Conservation (phyloP, 2,329 filamentous ascomycete genomes). For the Emmonsiellopsis sp. region DNA sequence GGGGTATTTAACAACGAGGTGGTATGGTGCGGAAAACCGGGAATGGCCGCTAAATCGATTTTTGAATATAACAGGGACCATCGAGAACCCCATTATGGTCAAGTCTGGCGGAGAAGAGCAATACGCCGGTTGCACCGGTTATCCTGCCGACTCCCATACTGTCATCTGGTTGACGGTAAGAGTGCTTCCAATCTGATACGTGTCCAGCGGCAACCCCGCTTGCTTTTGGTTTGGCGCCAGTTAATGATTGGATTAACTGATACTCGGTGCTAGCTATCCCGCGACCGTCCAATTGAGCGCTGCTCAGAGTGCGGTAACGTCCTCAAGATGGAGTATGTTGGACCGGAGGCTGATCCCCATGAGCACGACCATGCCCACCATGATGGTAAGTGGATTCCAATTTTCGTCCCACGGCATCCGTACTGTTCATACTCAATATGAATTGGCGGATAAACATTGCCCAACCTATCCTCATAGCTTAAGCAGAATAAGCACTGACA, state of each 20-base stretch:
- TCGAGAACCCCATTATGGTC: conserved; percentile 83
- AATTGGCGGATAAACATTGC: not conserved
- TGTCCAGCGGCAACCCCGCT: not conserved
- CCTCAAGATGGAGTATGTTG: conserved; percentile 97
- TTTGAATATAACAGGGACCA: conserved; percentile 53
- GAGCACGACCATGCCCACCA: conserved; percentile 47
- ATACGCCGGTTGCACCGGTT: conserved; percentile 92
- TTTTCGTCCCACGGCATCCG: not conserved
- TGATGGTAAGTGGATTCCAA: conserved; percentile 32
- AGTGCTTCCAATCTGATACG: conserved; percentile 13
- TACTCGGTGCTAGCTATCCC: conserved; percentile 50
- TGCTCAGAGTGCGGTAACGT: conserved; percentile 95
- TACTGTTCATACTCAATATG: not conserved
- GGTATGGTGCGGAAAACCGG: not conserved
- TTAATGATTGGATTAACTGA: not conserved
- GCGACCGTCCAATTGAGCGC: conserved; percentile 83
- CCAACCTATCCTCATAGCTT: not conserved
- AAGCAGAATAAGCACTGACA: conserved; percentile 4
- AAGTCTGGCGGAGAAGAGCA: conserved; percentile 92
- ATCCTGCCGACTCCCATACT: conserved; percentile 80
- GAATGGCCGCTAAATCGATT: not conserved
- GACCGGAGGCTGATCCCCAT: conserved; percentile 60
- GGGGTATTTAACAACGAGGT: not conserved
- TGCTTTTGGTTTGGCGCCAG: not conserved
- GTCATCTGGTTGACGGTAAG: conserved; percentile 85